phyloP scores from a whole-genome alignment of 2,329 filamentous ascomycete genomes.

The Aspergillus vadensis region DNA sequence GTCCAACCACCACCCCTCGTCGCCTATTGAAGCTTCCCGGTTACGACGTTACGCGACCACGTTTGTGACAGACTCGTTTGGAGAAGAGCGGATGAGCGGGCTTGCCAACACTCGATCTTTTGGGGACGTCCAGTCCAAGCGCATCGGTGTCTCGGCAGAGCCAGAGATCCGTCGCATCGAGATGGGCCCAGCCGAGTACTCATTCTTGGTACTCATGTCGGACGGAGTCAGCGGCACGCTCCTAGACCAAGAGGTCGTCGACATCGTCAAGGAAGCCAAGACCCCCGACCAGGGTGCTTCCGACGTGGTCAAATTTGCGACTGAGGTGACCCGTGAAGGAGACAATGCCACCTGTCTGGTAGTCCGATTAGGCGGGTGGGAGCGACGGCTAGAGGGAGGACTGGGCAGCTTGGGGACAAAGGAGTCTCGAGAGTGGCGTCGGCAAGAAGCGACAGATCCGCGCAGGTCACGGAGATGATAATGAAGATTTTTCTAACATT shows the following conservation, averaged over 20 bases:
- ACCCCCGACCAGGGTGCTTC: constrained; percentile 84
- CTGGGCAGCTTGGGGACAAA: constrained; percentile 87
- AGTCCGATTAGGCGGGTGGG: constrained; percentile 65
- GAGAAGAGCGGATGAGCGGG: constrained; percentile 91
- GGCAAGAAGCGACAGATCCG: constrained; percentile 78
- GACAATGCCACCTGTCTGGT: constrained; percentile 68
- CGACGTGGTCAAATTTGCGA: constrained; percentile 82
- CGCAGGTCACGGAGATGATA: constrained; percentile 62
- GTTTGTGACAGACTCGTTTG: constrained; percentile 94
- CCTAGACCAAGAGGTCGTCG: constrained; percentile 91
- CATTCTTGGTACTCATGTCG: constrained; percentile 82
- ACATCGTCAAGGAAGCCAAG: constrained; percentile 88
- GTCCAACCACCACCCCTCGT: constrained; percentile 88
- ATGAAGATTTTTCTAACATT: constrained; percentile 8
- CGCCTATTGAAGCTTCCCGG: constrained; percentile 78
- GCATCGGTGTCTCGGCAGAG: constrained; percentile 90
- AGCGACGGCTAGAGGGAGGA: constrained; percentile 72
- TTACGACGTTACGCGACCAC: constrained; percentile 82
- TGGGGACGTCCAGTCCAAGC: constrained; percentile 87
- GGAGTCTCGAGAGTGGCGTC: constrained; percentile 83
- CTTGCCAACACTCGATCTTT: constrained; percentile 93
- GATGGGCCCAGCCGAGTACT: constrained; percentile 79
- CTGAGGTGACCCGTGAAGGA: constrained; percentile 71
- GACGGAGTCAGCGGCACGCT: constrained; percentile 88
- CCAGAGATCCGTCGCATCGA: constrained; percentile 82